These are phyloP conservation scores for Xylaria sp. DNA, from an alignment of 2,329 filamentous ascomycete species.

Conservation along the genomic window DNA sequence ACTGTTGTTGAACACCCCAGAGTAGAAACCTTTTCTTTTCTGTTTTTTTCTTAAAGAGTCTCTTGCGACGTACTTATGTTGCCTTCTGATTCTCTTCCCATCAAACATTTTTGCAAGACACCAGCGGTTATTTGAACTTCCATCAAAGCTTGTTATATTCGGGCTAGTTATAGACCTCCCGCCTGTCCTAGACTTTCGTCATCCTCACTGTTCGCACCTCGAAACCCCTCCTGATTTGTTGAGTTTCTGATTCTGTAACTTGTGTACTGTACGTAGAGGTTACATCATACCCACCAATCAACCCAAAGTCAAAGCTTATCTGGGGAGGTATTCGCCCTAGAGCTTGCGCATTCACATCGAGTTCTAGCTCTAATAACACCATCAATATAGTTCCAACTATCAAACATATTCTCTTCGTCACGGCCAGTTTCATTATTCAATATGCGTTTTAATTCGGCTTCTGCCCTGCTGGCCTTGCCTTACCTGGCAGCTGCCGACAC, in stretches of 20 bases:
- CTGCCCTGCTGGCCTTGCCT: conserved; percentile 65
- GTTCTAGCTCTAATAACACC: conserved; percentile 33
- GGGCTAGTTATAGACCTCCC: background rate
- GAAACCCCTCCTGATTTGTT: background rate
- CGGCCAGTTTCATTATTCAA: conserved; percentile 42
- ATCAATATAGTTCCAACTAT: conserved; percentile 24
- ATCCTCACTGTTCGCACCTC: background rate
- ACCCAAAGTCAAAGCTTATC: conserved; percentile 23
- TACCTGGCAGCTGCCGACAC: conserved; percentile 66
- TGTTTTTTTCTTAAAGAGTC: conserved; percentile 1
- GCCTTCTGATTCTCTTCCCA: conserved; percentile 33
- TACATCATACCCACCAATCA: conserved; percentile 43
- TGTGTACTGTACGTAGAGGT: conserved; percentile 35
- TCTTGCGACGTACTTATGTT: conserved; percentile 8
- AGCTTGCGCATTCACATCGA: conserved; percentile 16
- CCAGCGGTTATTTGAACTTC: background rate
- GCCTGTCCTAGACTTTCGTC: background rate
- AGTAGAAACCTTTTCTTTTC: no score
- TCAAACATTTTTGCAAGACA: conserved; percentile 15
- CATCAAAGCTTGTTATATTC: background rate
- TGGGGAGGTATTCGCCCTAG: conserved; percentile 1
- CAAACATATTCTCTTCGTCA: conserved; percentile 5
- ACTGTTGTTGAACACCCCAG: background rate
- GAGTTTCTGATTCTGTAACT: conserved; percentile 15
- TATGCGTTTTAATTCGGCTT: conserved; percentile 69